Evolutionary conservation across 164 flowering plant species (phyloP).

Genomic region (Vitis cinerea): DNA sequence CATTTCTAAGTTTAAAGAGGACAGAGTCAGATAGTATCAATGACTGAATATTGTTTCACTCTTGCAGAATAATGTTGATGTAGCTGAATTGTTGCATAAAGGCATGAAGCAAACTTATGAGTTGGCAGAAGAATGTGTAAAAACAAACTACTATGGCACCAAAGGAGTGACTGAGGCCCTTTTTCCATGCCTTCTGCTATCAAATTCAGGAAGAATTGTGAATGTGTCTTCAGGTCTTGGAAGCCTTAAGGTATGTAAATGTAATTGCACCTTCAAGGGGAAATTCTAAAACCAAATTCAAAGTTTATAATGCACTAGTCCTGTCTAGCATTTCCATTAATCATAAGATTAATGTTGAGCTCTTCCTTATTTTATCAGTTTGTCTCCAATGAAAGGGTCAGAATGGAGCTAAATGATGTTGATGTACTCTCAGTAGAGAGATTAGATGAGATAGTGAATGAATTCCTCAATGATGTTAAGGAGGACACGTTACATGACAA

Average conservation of each 20-base stretch:
- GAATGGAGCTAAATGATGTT: constrained; percentile 9
- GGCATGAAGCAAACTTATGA: constrained; percentile 17
- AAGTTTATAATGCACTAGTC: too few relatives aligned
- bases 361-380: constrained; percentile 3
- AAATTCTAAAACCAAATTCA: too few relatives aligned
- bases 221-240: constrained; percentile 23
- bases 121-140: constrained; percentile 24
- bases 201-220: constrained; percentile 20
- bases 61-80: too few relatives aligned
- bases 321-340: neutral
- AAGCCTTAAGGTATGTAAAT: constrained; percentile 17
- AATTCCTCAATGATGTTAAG: constrained; percentile 31
- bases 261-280: neutral
- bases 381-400: constrained; percentile 17
- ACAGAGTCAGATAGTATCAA: too few relatives aligned
- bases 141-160: constrained; percentile 39
- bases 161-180: constrained; percentile 29
- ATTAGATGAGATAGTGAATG: constrained; percentile 29
- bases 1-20: too few relatives aligned
- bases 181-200: constrained; percentile 27
- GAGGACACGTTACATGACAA: constrained; percentile 24
- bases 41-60: neutral
- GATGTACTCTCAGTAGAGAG: constrained; percentile 28
- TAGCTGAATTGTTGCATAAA: neutral
- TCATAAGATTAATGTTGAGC: neutral